Evolutionary conservation across 2,329 filamentous ascomycete species (phyloP), one percentile per base, ranked within the genome.

Genomic region (Ophiostoma perfectum): DNA sequence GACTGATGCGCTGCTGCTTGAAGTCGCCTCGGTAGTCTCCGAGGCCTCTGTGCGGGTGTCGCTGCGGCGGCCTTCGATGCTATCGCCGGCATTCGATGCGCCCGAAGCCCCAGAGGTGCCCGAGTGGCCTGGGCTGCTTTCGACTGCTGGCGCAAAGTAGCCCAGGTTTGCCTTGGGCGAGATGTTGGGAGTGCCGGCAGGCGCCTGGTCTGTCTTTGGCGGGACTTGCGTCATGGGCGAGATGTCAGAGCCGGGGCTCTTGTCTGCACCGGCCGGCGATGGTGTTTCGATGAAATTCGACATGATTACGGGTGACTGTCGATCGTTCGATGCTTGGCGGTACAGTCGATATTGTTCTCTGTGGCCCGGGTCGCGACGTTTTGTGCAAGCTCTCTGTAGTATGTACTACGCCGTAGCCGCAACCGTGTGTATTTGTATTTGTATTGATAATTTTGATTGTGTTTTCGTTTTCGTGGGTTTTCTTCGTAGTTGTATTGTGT

Each of bases 191-290:
- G 65, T 52, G 49, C 14, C 58, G 7, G 41, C 12, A 12, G 38
- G 47, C 76, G 63, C 76, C 76, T 58, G 52, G 3, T 36, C 55
- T 1, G 52, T 14, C 36, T 65, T 49, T 11, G 36, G 38, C 72
- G 77, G 65, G 64, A 65, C 60, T 65, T 74, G 70, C 72, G 80
- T 78, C 67, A 75, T 76, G 41, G 81, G 81, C 69, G 81, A 83
- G 68, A 82, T 73, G 63, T 81, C 80, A 18, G 78, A 80, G 70
- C 78, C 79, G 66, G 79, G 75, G 70, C 77, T 79, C 66, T 75
- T 73, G 63, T 70, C 71, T 44, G 67, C 65, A 36, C 70, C 44
- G 7, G 73, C n/a, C 38, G 41, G 52, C 52, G 11, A 49, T 7
- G 27, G 4, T 44, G 16, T 18, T 14, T 66, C 38, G 39, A 11